phyloP scores from a whole-genome alignment of 1,139 yeast genomes.

The Kodamaea anthophila region DNA sequence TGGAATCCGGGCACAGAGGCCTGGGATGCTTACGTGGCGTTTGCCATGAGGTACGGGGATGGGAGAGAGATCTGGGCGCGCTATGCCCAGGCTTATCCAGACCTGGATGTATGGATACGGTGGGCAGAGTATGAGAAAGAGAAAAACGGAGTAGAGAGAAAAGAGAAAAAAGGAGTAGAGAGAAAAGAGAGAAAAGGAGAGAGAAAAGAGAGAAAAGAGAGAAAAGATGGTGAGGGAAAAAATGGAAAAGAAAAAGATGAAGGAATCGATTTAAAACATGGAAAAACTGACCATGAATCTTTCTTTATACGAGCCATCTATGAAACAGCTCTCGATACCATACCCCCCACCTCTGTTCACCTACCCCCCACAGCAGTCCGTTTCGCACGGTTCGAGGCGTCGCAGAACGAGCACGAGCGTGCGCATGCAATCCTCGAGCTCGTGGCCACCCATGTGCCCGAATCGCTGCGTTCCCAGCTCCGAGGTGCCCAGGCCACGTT shows the following conservation, averaged over 20 bases:
- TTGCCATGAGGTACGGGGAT: slow-evolving; percentile 63
- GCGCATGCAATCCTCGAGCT: slow-evolving; percentile 56
- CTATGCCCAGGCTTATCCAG: slow-evolving; percentile 50
- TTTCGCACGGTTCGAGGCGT: slow-evolving; percentile 75
- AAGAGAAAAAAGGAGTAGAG: slow-evolving; percentile 47
- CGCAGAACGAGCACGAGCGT: slow-evolving; percentile 58
- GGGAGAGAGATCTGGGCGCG: slow-evolving; percentile 54
- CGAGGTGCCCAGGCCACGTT: slow-evolving; percentile 49
- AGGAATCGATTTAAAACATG: background rate
- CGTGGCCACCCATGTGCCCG: slow-evolving; percentile 40
- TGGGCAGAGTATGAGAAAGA: slow-evolving; percentile 34
- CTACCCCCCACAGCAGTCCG: slow-evolving; percentile 25
- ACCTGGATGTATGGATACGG: slow-evolving; percentile 54
- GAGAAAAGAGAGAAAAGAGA: background rate
- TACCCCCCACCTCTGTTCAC: slow-evolving; percentile 6
- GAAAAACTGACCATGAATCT: background rate
- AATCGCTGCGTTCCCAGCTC: slow-evolving; percentile 33
- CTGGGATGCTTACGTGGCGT: slow-evolving; percentile 70
- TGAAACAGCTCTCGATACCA: too few relatives aligned
- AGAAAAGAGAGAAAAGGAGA: slow-evolving; percentile 8
- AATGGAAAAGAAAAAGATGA: background rate
- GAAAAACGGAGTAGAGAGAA: slow-evolving; percentile 37
- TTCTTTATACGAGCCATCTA: too few relatives aligned
- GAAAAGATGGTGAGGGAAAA: background rate
- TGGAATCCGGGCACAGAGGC: slow-evolving; percentile 66